Evolutionary conservation across 2,329 filamentous ascomycete species (phyloP).

Genomic region (Ploettnerulaceae sp.): DNA sequence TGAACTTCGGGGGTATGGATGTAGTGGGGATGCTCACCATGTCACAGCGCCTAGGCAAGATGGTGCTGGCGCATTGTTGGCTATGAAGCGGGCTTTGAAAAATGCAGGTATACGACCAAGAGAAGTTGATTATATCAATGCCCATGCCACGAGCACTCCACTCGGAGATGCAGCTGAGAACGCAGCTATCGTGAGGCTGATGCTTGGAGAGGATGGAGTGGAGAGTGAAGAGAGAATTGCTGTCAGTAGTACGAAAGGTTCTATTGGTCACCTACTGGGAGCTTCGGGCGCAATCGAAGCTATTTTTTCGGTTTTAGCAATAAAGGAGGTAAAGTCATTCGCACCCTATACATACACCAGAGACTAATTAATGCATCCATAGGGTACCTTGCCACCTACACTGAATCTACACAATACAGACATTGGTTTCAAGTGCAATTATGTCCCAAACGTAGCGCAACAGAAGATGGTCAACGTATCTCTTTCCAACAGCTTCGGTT

Average conservation of each 20-base stretch:
- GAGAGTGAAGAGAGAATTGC: conserved; percentile 60
- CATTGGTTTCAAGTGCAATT: conserved; percentile 73
- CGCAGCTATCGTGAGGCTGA: conserved; percentile 69
- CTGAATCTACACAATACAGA: conserved; percentile 70
- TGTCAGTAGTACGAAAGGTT: conserved; percentile 90
- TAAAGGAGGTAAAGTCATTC: conserved; percentile 64
- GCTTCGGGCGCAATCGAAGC: conserved; percentile 89
- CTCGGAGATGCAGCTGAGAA: conserved; percentile 89
- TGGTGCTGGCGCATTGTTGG: conserved; percentile 72
- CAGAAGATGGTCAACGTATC: conserved; percentile 66
- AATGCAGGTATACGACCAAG: conserved; percentile 64
- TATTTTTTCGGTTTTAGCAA: conserved; percentile 74
- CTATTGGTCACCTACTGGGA: conserved; percentile 84
- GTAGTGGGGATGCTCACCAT: conserved; percentile 86
- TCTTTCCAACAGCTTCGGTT: conserved; percentile 94
- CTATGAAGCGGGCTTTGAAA: conserved; percentile 79
- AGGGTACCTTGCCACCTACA: conserved; percentile 81
- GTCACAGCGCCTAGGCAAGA: conserved; percentile 86
- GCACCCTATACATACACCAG: background rate
- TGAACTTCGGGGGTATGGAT: conserved; percentile 83
- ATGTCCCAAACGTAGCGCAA: conserved; percentile 70
- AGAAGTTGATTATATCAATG: conserved; percentile 86
- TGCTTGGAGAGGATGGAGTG: conserved; percentile 69
- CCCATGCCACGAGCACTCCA: conserved; percentile 83
- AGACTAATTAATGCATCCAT: conserved; percentile 5